Evolutionary conservation across 2,329 filamentous ascomycete genomes (phyloP).

Genomic region (Hypoxylon sp.): DNA sequence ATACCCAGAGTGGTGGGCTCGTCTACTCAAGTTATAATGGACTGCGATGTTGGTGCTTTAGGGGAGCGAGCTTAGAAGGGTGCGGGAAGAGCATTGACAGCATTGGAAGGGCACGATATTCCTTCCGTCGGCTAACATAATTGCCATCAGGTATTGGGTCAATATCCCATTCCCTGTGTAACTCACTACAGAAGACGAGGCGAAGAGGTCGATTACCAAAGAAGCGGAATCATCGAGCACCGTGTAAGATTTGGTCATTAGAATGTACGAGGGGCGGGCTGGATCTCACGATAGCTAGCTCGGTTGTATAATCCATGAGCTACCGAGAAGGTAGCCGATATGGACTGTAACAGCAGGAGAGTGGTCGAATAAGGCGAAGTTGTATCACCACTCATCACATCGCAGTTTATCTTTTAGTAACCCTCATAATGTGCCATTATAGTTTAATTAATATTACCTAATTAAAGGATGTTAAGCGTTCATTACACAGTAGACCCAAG

Average conservation of each 20-base stretch:
- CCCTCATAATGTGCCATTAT: not conserved
- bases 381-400: slow-evolving; percentile 14
- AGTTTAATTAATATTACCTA: slow-evolving; percentile 8
- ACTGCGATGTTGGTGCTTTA: not conserved
- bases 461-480: not conserved
- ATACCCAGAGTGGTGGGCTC: not conserved
- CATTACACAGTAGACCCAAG: not conserved
- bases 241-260: slow-evolving; percentile 23
- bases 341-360: not conserved
- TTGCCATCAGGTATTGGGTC: not conserved
- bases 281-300: slow-evolving; percentile 12
- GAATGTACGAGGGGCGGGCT: slow-evolving; percentile 11
- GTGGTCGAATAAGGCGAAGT: slow-evolving; percentile 1
- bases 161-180: not conserved
- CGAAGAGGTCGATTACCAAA: not conserved
- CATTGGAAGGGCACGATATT: not conserved
- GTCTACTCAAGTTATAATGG: not conserved
- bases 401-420: not conserved
- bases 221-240: not conserved
- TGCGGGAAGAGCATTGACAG: not conserved
- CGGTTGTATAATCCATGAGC: slow-evolving; percentile 14
- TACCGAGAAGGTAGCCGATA: slow-evolving; percentile 3
- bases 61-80: not conserved
- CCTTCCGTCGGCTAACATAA: slow-evolving; percentile 1
- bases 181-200: slow-evolving; percentile 3